These are phyloP conservation scores for Fusarium virguliforme DNA, from an alignment of 2,329 filamentous ascomycete genomes.

Conservation along the genomic window DNA sequence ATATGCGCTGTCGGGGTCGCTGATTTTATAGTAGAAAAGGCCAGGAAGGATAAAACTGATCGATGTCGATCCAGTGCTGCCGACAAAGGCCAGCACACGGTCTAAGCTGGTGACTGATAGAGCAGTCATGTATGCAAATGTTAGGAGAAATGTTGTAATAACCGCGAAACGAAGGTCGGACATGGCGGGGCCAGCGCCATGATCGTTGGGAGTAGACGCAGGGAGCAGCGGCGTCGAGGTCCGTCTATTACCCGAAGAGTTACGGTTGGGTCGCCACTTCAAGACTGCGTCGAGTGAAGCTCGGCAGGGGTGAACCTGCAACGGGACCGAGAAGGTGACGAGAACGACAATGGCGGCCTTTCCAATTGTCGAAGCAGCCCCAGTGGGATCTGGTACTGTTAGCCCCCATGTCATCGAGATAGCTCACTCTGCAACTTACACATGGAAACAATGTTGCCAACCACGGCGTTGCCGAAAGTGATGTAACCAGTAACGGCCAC, in stretches of 20 bases:
- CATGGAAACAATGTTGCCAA: slow-evolving; percentile 95
- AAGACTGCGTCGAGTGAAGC: slow-evolving; percentile 96
- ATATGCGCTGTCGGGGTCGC: slow-evolving; percentile 86
- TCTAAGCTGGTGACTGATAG: slow-evolving; percentile 93
- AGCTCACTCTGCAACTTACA: slow-evolving; percentile 69
- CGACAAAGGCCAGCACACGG: slow-evolving; percentile 94
- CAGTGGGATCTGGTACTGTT: slow-evolving; percentile 57
- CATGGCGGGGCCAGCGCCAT: slow-evolving; percentile 75
- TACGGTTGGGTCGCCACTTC: slow-evolving; percentile 83
- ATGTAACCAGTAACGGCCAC: slow-evolving; percentile 97
- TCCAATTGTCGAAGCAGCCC: slow-evolving; percentile 87
- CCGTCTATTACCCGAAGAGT: slow-evolving; percentile 58
- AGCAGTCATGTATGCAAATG: slow-evolving; percentile 88
- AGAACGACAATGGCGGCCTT: slow-evolving; percentile 96
- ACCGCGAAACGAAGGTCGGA: slow-evolving; percentile 90
- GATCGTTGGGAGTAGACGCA: slow-evolving; percentile 62
- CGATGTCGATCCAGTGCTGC: slow-evolving; percentile 92
- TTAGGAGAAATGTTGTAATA: slow-evolving; percentile 88
- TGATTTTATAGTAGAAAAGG: slow-evolving; percentile 99
- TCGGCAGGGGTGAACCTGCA: slow-evolving; percentile 95
- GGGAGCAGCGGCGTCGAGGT: slow-evolving; percentile 62
- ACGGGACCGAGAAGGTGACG: slow-evolving; percentile 95
- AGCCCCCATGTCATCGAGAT: slow-evolving; percentile 22
- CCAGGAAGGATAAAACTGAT: slow-evolving; percentile 98
- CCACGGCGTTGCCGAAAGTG: slow-evolving; percentile 91